Base-by-base conservation (phyloP, 108 stramenopile species). In the Cyclostephanos tholiformis region DNA sequence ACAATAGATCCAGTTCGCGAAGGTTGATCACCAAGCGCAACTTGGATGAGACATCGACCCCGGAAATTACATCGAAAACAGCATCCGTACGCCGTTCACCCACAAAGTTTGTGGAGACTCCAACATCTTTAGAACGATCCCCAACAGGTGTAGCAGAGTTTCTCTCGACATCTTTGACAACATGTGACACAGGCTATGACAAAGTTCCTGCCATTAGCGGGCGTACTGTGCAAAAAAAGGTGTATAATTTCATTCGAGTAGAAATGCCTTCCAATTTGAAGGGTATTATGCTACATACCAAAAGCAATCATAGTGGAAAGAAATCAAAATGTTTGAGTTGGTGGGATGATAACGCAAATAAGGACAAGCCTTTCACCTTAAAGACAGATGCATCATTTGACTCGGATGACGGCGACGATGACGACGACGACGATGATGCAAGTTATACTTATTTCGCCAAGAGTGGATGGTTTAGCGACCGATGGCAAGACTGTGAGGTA, bases 271-370 rank as follows among this genome's bases (percentile, higher is more conserved):
- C 29, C 30, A 38, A 60, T 38, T 52, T 32, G 19, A 79, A 73
- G 20, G 49, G 79, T 48, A 68, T 43, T 17, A 71, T 79, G 38
- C 35, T 66, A 35, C 58, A 20, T 20, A 13, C 57, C 50, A 9
- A 56, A 2, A 14, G 19, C 27, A 1, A 26, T 25, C 41, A 52
- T 35, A 23, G 61, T 29, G 53, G 41, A n/a, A 63, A n/a, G 32
- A 59, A 58, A 63, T 73, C 57, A 60, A 79, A 79, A 19, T 63
- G 46, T 20, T 69, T 77, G 56, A 79, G 72, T 16, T 79, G 79
- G 79, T 79, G 79, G 79, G 79, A 79, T 63, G 79, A 73, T 61
- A 44, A 50, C 16, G 36, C 10, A 7, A 79, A 79, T 49, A 19
- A 5, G 4, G 52, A 73, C 72, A 79, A 79, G 46, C 61, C 67